phyloP scores from a whole-genome alignment of 352 stramenopile species.

The Phytopythium oedochilum region DNA sequence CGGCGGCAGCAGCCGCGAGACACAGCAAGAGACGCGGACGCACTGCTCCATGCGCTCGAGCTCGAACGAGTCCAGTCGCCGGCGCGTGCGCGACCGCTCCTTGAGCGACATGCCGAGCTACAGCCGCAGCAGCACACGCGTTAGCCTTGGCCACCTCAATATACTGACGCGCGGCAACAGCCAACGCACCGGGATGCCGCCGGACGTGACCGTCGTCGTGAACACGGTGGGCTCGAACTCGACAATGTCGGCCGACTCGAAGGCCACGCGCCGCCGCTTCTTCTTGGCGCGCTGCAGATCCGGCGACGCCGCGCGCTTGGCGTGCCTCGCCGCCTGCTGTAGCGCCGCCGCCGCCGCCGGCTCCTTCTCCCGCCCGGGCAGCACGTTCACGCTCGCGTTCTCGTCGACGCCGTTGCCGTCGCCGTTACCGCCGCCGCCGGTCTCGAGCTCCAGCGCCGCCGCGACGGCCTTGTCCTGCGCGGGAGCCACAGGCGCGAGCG shows the following conservation, averaged over 20 bases:
- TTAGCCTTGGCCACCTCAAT: no score
- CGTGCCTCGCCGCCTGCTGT: conserved; percentile 4
- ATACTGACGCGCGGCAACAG: no score
- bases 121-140: not conserved
- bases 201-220: conserved; percentile 77
- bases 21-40: no score
- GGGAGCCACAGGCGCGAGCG: not conserved
- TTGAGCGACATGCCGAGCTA: conserved; percentile 70
- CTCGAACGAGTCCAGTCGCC: conserved; percentile 76
- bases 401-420: conserved; percentile 19
- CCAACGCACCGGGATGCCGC: conserved; percentile 46
- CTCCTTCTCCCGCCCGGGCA: conserved; percentile 1
- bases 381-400: conserved; percentile 22
- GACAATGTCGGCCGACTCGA: conserved; percentile 80
- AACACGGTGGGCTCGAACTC: conserved; percentile 83
- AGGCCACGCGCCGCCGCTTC: conserved; percentile 63
- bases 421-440: not conserved
- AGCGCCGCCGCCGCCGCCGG: not conserved
- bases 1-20: no score
- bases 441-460: conserved; percentile 1
- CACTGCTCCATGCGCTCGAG: conserved; percentile 66
- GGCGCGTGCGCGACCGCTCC: conserved; percentile 66
- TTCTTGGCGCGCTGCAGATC: conserved; percentile 34
- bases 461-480: conserved; percentile 12
- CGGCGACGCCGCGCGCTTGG: not conserved